Evolutionary conservation across 805 yeast species (phyloP), one percentile per base, ranked within the genome.

Genomic region (Lachancea waltii): DNA sequence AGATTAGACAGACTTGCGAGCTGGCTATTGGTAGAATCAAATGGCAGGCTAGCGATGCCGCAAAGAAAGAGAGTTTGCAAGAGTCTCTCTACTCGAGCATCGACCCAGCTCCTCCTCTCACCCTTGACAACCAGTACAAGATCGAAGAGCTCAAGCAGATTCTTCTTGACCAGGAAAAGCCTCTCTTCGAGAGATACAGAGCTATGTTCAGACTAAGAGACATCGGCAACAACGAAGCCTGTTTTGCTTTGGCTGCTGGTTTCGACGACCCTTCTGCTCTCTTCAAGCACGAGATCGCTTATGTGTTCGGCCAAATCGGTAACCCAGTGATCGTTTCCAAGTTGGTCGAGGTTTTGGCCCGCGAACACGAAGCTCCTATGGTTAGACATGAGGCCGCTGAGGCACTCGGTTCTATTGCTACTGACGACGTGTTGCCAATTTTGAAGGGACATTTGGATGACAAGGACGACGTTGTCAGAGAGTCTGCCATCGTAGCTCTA

Each of bases 351-450:
- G 86, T 92, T 3, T 73, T 94, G 51, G 78, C 78, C 50, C 77
- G 85, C 61, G 75, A 71, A 43, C 56, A 64, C 11, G 96, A 92
- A 68, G 97, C 95, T 37, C 95, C 94, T 47, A 92, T 92, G 99
- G 98, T 94, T 23, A 82, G 99, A 67, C 99, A 92, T 60, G 99
- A 92, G 68, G 98, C 97, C 42, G 98, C 97, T 18, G 99, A 92
- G 67, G 98, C 98, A 18, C 72, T 94, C 53, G 98, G 98, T 19
- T 77, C 95, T 20, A 92, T 92, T 59, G 97, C 96, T 19, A 85
- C 97, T 7, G 95, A 85, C 54, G 97, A 90, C 42, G 95, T 90
- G 26, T 71, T 90, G 48, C 96, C 97, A 11, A 81, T 92, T 24
- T 75, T 94, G 56, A 74, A 83, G 60, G 68, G 78, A 31, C 84